Conservation (phyloP, 1,284 basidiomycete species). For the Boletus semigastroideus region DNA sequence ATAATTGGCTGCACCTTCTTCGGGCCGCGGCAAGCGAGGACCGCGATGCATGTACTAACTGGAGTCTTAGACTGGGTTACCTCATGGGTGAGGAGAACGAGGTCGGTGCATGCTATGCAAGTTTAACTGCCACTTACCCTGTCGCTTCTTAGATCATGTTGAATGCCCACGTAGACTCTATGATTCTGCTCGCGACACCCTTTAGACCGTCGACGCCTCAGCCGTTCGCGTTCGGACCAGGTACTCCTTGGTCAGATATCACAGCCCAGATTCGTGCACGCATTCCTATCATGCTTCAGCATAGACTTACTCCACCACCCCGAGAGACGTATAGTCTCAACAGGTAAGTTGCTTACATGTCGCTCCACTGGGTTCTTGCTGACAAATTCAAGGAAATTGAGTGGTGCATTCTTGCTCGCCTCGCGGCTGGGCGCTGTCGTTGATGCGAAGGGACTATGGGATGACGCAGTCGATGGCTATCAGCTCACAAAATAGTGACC, state of each 20-base stretch:
- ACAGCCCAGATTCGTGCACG: constrained; percentile 73
- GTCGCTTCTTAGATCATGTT: constrained; percentile 68
- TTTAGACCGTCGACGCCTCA: constrained; percentile 65
- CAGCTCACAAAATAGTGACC: constrained; percentile 13
- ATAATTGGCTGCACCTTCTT: constrained; percentile 82
- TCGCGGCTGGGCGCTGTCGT: constrained; percentile 78
- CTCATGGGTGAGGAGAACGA: constrained; percentile 87
- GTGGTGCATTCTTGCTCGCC: constrained; percentile 91
- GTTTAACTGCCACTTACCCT: not conserved
- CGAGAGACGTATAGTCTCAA: constrained; percentile 95
- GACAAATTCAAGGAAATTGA: constrained; percentile 67
- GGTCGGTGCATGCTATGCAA: constrained; percentile 37
- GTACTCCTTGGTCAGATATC: constrained; percentile 63
- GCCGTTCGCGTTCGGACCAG: constrained; percentile 72
- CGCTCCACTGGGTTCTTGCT: not conserved
- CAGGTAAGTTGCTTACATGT: constrained; percentile 43
- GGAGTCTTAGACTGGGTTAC: constrained; percentile 84
- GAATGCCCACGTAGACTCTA: constrained; percentile 83
- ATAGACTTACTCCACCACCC: constrained; percentile 91
- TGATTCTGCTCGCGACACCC: constrained; percentile 81
- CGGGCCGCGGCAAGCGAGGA: constrained; percentile 77
- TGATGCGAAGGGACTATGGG: constrained; percentile 72
- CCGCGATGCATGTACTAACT: constrained; percentile 65
- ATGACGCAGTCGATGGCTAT: constrained; percentile 48
- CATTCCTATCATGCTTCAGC: constrained; percentile 90